A percentile compares a stretch with the other conserved stretches of the same genome.
These are phyloP conservation scores for Syncephalis fuscata DNA, from an alignment of 371 early-diverging fungal species.

Conservation along the genomic window DNA sequence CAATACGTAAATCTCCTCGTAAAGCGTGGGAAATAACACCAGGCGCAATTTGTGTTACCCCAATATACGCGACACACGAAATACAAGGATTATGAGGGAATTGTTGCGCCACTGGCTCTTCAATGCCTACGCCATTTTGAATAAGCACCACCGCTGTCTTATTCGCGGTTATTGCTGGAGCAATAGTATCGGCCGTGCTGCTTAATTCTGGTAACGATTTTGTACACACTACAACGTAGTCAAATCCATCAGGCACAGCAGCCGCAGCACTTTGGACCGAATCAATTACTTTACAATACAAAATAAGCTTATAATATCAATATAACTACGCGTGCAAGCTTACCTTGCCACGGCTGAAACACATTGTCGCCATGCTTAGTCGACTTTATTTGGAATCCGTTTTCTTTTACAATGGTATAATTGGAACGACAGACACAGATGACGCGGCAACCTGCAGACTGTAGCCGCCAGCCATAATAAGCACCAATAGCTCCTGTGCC, in stretches of 20 bases:
- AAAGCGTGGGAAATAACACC: conserved; percentile 36
- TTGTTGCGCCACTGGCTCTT: conserved; percentile 32
- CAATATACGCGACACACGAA: conserved; percentile 59
- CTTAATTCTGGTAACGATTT: conserved; percentile 54
- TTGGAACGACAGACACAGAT: conserved; percentile 73
- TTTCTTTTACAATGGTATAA: conserved; percentile 32
- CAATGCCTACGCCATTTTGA: conserved; percentile 78
- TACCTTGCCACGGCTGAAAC: conserved; percentile 42
- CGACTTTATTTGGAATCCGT: conserved; percentile 52
- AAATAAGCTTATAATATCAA: background rate
- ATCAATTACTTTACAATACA: background rate
- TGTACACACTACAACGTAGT: conserved; percentile 47
- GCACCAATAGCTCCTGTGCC: conserved; percentile 75
- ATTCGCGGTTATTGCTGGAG: conserved; percentile 31
- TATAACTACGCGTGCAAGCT: conserved; percentile 1
- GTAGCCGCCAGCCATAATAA: conserved; percentile 52
- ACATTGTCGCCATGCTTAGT: conserved; percentile 34
- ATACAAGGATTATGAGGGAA: conserved; percentile 53
- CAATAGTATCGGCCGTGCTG: conserved; percentile 39
- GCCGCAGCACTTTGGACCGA: conserved; percentile 17
- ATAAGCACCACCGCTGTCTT: conserved; percentile 55
- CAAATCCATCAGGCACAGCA: conserved; percentile 27
- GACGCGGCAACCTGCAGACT: conserved; percentile 25
- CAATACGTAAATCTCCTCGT: conserved; percentile 16
- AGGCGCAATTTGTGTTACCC: conserved; percentile 36